Evolutionary conservation across 78 protist species (phyloP).

Genomic region (Planoprotostelium fungivorum): DNA sequence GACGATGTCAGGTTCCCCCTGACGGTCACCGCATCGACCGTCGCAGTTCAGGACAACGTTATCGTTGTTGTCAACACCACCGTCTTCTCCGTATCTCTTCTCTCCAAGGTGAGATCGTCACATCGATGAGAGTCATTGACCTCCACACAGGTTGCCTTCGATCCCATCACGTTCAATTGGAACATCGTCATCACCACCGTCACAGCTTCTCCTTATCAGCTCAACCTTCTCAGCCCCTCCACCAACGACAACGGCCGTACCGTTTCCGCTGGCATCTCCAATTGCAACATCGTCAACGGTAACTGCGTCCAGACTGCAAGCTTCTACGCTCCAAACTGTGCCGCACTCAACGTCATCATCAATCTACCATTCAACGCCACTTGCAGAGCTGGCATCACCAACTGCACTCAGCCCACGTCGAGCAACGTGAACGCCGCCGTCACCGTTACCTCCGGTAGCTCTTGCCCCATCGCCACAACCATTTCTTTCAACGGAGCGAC

Average conservation of each 20-base stretch:
- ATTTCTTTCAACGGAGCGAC: background rate
- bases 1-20: background rate
- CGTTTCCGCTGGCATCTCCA: background rate
- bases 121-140: too few relatives aligned
- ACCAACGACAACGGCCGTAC: background rate
- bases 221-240: background rate
- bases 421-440: background rate
- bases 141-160: too few relatives aligned
- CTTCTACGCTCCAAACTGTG: background rate
- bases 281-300: background rate
- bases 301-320: background rate
- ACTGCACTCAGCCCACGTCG: background rate
- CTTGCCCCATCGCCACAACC: background rate
- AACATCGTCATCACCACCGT: background rate
- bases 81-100: background rate
- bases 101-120: background rate
- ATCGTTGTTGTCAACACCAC: background rate
- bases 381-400: background rate
- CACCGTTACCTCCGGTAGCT: background rate
- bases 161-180: background rate
- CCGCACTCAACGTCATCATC: background rate
- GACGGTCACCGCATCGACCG: background rate
- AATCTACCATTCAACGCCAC: background rate
- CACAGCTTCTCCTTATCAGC: background rate
- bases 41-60: background rate